Evolutionary conservation across 306 rosid species (phyloP).

Genomic region (Rubus parviflorus): DNA sequence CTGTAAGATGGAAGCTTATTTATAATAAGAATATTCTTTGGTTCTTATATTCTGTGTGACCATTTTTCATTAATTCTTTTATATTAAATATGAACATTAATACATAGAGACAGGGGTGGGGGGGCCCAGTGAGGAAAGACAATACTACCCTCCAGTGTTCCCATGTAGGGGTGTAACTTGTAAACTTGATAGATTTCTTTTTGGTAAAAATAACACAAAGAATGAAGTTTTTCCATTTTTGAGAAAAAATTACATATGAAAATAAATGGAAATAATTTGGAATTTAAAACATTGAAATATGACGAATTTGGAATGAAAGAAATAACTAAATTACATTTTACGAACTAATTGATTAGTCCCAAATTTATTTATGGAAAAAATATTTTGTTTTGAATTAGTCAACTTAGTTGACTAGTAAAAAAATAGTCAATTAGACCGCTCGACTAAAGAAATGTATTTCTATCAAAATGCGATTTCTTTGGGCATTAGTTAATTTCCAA

Average conservation of each 20-base stretch:
- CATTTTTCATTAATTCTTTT: too few relatives aligned
- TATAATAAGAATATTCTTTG: conserved; percentile 40
- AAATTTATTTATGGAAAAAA: background rate
- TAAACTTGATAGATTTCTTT: background rate
- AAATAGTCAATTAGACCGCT: background rate
- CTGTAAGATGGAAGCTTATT: conserved; percentile 22
- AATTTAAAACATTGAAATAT: background rate
- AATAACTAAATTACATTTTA: background rate
- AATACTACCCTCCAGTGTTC: background rate
- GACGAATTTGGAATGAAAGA: background rate
- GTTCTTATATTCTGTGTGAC: conserved; percentile 14
- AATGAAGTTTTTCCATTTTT: background rate
- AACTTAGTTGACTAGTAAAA: background rate
- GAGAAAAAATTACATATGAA: background rate
- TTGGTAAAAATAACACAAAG: background rate
- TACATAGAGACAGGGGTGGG: background rate
- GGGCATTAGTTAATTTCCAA: background rate
- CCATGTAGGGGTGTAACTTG: conserved; percentile 1
- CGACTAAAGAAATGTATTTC: background rate
- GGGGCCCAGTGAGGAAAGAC: background rate
- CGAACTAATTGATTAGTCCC: background rate
- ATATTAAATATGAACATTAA: background rate
- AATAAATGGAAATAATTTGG: background rate
- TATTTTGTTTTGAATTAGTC: background rate
- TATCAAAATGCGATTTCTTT: background rate